Percentiles rank a stretch among this genome's conserved stretches.
phyloP scores from a whole-genome alignment of 208 protist genomes.

The Leishmania guyanensis region DNA sequence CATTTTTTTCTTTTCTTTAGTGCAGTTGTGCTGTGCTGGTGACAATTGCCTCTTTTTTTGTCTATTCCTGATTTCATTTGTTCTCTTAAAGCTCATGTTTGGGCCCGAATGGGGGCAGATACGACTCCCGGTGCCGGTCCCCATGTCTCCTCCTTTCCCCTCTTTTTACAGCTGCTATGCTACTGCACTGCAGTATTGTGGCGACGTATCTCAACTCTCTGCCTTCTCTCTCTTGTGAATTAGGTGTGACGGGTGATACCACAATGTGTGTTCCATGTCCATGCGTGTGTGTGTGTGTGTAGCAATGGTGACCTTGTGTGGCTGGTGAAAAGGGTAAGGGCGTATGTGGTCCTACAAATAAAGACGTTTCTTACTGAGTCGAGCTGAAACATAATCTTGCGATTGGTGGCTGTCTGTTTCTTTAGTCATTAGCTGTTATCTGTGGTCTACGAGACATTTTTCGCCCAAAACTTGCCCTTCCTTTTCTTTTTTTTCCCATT shows the following conservation, averaged over 20 bases:
- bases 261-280: not conserved
- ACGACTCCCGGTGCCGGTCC: not conserved
- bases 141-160: not conserved
- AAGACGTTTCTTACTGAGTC: not conserved
- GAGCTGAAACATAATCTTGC: not conserved
- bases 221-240: not conserved
- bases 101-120: not conserved
- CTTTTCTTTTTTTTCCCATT: not conserved
- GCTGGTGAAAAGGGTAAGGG: not conserved
- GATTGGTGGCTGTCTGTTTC: not conserved
- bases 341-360: not conserved
- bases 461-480: not conserved
- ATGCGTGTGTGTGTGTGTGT: not conserved
- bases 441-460: not conserved
- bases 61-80: not conserved
- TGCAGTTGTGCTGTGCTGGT: not conserved
- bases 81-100: not conserved
- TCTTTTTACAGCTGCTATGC: not conserved
- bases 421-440: not conserved
- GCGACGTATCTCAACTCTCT: not conserved
- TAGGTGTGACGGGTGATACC: not conserved
- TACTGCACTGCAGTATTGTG: not conserved
- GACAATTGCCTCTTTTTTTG: not conserved
- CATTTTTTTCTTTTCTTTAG: not conserved
- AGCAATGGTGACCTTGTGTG: not conserved